Evolutionary conservation across 2,329 filamentous ascomycete genomes (phyloP), one percentile per base, ranked within the genome.

Genomic region (Stemphylium beticola): DNA sequence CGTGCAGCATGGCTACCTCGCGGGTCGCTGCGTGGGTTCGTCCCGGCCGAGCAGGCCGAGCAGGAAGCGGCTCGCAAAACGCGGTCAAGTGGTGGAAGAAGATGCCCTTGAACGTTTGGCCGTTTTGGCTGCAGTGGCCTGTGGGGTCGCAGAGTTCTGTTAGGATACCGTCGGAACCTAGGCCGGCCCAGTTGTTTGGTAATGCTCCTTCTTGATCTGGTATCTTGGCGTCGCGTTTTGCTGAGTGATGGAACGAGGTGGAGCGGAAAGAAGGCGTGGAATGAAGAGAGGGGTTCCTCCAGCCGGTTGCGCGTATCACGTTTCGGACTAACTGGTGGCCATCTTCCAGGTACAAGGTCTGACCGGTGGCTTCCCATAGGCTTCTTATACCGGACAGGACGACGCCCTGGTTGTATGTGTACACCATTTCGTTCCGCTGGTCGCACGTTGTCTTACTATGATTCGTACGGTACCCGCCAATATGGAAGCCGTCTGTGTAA

Each of bases 381-480:
- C 88, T 90, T 31, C 91, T 85, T 50, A 92, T 85, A 11, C 92
- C 93, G 4, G 90, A 92, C 18, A 97, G 83, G 1, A 98, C 69
- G 4, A 97, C 92, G 18, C 93, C 93, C 75, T 98, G 93, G 76
- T 98, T 98, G 78, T 98, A 97, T 0, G 92, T 96, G 75, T 93
- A 96, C 8, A 96, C 89, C 87, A 92, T 93, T 64, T 93, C 86
- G 74, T 96, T 91, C 43, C 92, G 85, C 44, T 85, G 74, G 70
- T 97, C 91, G 73, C 93, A 97, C 59, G 85, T 82, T 0, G 85
- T 87, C 51, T 90, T 92, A 55, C 82, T 82, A 6, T 78, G 77
- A 52, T 85, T 83, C 22, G 76, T 71, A 41, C 77, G 76, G 57
- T 76, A 90, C 20, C 85, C 85, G 12, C 81, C 84, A 67, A 98